Base-by-base conservation (phyloP, 192 early-diverging fungal genomes). In the Coemansia sp. region DNA sequence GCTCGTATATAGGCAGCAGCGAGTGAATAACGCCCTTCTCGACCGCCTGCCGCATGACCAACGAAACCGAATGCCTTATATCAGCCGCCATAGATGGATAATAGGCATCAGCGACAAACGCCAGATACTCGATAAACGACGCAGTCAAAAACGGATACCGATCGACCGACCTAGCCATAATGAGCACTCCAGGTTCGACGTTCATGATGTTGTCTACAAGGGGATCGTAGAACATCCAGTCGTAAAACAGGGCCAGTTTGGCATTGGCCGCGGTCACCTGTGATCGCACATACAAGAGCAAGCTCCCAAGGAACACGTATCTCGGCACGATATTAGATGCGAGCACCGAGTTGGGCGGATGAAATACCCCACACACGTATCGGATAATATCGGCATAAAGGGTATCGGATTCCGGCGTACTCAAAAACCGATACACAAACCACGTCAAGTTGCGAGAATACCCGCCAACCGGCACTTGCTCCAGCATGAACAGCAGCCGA, bases 201-300 rank as follows among this genome's bases (percentile, higher is more conserved):
- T 62, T 76, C 92, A 93, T 93, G 28, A 93, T 87, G 59, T 79
- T 89, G 55, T 92, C 90, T n/a, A 58, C 61, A 1, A 16, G 33
- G 5, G 88, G 81, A 23, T 85, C 83, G 60, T 85, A 93, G 48
- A 88, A 90, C 18, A 93, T 67, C 92, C 92, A 93, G 66, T 93
- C 92, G 56, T 86, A 90, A 50, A 91, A 88, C 35, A 93, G 62
- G 10, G 92, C 90, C 18, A 90, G 77, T 42, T 92, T 92, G 39
- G 86, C 86, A 60, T 88, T 87, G 14, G 87, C 74, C 4, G 88
- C 88, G 0, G 83, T 76, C 0, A 86, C 84, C 55, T 79, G 78
- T 38, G 85, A 86, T 68, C 87, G 67, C 14, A 93, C 81, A 37
- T 64, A 67, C 0, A 86, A 69, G 51, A 93, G 39, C 0, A 93